Conservation (phyloP, 345 rosid genomes). For the Linum lewisii region DNA sequence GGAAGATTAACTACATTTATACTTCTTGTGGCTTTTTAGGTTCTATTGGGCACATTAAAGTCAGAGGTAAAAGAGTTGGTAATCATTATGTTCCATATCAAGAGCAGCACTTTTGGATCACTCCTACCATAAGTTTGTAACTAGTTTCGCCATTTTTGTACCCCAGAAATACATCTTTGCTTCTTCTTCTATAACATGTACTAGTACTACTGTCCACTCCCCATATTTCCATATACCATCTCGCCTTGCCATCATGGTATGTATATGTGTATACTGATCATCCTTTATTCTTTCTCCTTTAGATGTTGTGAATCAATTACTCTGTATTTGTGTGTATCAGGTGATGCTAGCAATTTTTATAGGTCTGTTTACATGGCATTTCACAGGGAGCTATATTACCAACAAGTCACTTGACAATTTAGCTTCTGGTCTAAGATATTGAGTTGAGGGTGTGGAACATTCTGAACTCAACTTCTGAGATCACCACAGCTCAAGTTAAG, state of each 20-base stretch:
- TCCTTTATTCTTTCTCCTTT: background rate
- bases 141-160: too few relatives aligned
- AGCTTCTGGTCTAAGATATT: slow-evolving; percentile 77
- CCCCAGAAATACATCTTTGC: too few relatives aligned
- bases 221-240: too few relatives aligned
- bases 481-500: slow-evolving; percentile 92
- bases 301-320: background rate
- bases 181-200: too few relatives aligned
- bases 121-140: too few relatives aligned
- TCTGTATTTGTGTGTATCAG: slow-evolving; percentile 35
- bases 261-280: slow-evolving; percentile 10
- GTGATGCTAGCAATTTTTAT: slow-evolving; percentile 90
- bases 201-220: too few relatives aligned
- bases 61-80: too few relatives aligned
- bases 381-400: slow-evolving; percentile 72
- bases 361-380: slow-evolving; percentile 95
- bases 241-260: slow-evolving; percentile 94
- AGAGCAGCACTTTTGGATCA: too few relatives aligned
- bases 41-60: too few relatives aligned
- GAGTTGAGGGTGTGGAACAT: slow-evolving; percentile 95
- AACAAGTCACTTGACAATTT: slow-evolving; percentile 61
- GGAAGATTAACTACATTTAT: too few relatives aligned
- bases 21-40: too few relatives aligned
- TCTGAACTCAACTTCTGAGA: slow-evolving; percentile 81
- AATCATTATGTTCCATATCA: too few relatives aligned